Base-by-base conservation (phyloP, 2,329 filamentous ascomycete genomes). In the Phoma sp. region DNA sequence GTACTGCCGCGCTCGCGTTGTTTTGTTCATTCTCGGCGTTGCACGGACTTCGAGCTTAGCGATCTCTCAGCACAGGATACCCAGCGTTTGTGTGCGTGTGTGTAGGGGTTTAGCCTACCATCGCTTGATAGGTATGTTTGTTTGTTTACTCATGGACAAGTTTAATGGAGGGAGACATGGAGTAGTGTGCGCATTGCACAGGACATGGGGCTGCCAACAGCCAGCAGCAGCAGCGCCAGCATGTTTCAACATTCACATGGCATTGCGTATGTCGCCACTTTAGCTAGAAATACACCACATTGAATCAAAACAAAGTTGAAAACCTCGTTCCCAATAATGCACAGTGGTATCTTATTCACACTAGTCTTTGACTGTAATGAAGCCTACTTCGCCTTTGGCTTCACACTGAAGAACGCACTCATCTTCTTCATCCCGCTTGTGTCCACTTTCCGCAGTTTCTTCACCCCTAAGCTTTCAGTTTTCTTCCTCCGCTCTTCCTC, bases 401-500 rank as follows among this genome's bases (percentile, higher is more conserved):
- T 78, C 77, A 93, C 96, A 56, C 86, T 86, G 75, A 99, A 99
- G 77, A 99, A 99, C 58, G 88, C 85, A 71, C 90, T 96, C 84
- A 99, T 84, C 80, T 98, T 99, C 83, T 90, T 95, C 95, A 99
- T 99, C 1, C 95, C 95, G 22, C 78, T 85, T 0, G 89, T 93
- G 76, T 98, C 90, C 42, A 93, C 93, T 78, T 98, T 99, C 73
- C 89, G 89, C 68, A 99, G 73, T 42, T 93, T 84, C 70, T 87
- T 88, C 1, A 97, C 86, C 0, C 86, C 93, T 25, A 86, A 82
- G 58, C 89, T 95, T 76, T 90, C 84, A 2, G 84, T 85, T 77
- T 96, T 93, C 76, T 88, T 93, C 73, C 86, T 88, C 78, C 88
- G 89, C 55, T 96, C 93, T 55, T 96, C 93, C 58, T 96, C 93